These are phyloP conservation scores for Myxozyma udenii DNA, from an alignment of 805 yeast species.

Conservation along the genomic window DNA sequence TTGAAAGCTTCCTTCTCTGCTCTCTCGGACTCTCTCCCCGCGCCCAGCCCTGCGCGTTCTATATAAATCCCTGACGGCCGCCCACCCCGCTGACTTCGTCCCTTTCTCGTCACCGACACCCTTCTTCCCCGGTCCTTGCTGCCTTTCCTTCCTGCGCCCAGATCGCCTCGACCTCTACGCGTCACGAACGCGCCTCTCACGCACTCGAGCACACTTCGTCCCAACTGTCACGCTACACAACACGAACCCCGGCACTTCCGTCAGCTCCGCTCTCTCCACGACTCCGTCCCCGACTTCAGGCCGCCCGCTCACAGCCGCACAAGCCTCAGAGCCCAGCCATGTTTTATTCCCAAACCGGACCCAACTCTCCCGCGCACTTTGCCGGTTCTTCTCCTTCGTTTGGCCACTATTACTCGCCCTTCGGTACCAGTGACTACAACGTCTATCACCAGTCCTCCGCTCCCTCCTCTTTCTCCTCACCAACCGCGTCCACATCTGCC, in stretches of 20 bases:
- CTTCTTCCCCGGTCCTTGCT: neutral
- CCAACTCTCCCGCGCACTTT: neutral
- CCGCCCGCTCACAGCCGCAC: neutral
- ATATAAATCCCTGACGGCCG: neutral
- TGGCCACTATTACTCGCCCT: neutral
- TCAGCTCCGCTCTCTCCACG: conserved; percentile 41
- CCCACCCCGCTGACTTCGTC: neutral
- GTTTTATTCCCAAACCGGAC: neutral
- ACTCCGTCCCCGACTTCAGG: neutral
- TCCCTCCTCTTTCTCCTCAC: neutral
- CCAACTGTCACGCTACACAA: conserved; percentile 3
- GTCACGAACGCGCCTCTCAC: conserved; percentile 3
- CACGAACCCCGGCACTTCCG: conserved; percentile 1
- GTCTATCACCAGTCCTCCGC: neutral
- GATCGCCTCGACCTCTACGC: neutral
- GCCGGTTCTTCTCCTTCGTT: too few species aligned
- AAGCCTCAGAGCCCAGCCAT: neutral
- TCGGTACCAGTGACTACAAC: neutral
- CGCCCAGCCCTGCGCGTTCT: too few species aligned
- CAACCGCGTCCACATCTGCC: neutral
- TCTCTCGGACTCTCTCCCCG: too few species aligned
- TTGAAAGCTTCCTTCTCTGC: too few species aligned
- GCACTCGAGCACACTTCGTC: conserved; percentile 1
- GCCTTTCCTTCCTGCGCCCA: neutral
- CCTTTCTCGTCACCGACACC: neutral